Evolutionary conservation across 345 rosid genomes (phyloP).

Genomic region (Passiflora organensis): DNA sequence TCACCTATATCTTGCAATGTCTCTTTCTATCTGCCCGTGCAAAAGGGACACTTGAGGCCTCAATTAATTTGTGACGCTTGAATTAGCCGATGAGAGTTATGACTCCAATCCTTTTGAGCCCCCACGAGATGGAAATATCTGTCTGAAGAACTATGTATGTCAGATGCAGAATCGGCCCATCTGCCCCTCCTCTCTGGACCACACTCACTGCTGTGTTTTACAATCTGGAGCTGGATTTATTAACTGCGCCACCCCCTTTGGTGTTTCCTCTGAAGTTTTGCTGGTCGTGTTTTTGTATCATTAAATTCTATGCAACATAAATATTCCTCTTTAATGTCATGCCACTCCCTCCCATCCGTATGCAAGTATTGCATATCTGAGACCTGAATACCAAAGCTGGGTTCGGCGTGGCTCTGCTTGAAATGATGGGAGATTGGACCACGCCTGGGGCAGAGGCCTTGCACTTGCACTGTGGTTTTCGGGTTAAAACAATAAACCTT

Average conservation of each 20-base stretch:
- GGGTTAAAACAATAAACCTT: too few species aligned
- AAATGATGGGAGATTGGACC: too few species aligned
- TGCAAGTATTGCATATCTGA: too few species aligned
- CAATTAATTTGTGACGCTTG: constrained; percentile 1
- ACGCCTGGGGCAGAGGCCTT: too few species aligned
- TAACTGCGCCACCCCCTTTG: constrained; percentile 14
- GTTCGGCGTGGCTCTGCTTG: too few species aligned
- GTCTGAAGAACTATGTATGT: neutral
- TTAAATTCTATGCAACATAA: neutral
- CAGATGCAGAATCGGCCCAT: neutral
- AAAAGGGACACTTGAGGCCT: constrained; percentile 17
- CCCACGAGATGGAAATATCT: constrained; percentile 1
- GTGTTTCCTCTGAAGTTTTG: constrained; percentile 29
- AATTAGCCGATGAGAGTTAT: constrained; percentile 2
- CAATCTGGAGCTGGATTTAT: constrained; percentile 1
- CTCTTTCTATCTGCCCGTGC: constrained; percentile 4
- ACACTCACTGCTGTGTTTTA: constrained; percentile 12
- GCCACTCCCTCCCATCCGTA: too few species aligned
- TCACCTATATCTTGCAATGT: neutral
- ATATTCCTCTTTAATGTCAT: neutral
- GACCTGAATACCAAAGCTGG: too few species aligned
- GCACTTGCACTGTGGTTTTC: too few species aligned
- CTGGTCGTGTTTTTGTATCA: neutral
- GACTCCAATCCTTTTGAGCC: neutral
- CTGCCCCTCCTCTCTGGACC: constrained; percentile 21